These are phyloP conservation scores for Pseudopediastrum boryanum DNA, from an alignment of 139 green algal species.

Conservation along the genomic window DNA sequence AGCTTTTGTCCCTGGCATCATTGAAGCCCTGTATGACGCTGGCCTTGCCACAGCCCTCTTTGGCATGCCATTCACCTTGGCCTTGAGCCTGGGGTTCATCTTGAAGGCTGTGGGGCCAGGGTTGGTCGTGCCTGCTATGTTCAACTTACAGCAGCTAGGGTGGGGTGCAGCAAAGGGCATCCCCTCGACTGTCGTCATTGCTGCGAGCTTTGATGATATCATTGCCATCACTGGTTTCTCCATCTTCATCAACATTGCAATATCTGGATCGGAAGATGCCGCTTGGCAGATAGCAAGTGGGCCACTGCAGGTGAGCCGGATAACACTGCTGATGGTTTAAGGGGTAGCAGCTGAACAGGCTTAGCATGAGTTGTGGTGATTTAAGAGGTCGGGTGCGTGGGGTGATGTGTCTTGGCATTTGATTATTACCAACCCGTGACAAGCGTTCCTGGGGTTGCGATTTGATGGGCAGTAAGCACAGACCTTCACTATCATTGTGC, in stretches of 20 bases:
- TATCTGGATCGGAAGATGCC: constrained; percentile 28
- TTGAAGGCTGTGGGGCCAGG: constrained; percentile 85
- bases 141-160: constrained; percentile 77
- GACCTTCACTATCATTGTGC: too few relatives aligned
- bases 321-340: too few relatives aligned
- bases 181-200: constrained; percentile 80
- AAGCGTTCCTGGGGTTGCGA: too few relatives aligned
- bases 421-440: too few relatives aligned
- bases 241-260: constrained; percentile 79
- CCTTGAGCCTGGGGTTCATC: constrained; percentile 84
- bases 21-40: constrained; percentile 73
- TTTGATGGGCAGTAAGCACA: too few relatives aligned
- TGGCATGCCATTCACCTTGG: constrained; percentile 59
- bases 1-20: constrained; percentile 57
- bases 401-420: too few relatives aligned
- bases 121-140: constrained; percentile 88
- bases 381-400: too few relatives aligned
- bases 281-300: constrained; percentile 40
- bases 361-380: too few relatives aligned
- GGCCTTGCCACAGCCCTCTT: constrained; percentile 64
- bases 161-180: constrained; percentile 79
- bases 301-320: constrained; percentile 21
- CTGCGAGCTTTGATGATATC: constrained; percentile 88
- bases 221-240: constrained; percentile 86
- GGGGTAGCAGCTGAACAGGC: not conserved